Evolutionary conservation across 805 yeast genomes (phyloP).

Genomic region (Saturnispora bothae): DNA sequence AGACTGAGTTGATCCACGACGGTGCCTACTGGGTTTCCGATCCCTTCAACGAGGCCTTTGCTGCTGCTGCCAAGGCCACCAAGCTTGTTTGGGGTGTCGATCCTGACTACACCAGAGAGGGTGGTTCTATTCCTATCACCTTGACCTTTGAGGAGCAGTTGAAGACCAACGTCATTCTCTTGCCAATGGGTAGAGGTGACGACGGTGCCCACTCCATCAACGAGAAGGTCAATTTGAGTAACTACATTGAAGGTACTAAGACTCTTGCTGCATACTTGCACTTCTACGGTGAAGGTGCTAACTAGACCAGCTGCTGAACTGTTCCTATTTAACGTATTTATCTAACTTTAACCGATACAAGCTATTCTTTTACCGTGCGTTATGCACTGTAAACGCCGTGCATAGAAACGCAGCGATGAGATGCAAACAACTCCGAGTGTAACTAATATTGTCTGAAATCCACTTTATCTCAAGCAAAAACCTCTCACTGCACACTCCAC

Average conservation of each 20-base stretch:
- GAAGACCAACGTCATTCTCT: slow-evolving; percentile 73
- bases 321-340: too few relatives aligned
- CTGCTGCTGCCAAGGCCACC: slow-evolving; percentile 92
- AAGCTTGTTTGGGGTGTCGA: slow-evolving; percentile 89
- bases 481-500: too few relatives aligned
- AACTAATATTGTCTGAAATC: too few relatives aligned
- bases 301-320: too few relatives aligned
- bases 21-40: slow-evolving; percentile 96
- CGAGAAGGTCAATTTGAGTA: slow-evolving; percentile 81
- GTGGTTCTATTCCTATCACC: slow-evolving; percentile 98
- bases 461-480: too few relatives aligned
- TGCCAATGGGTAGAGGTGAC: slow-evolving; percentile 98
- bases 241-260: slow-evolving; percentile 89
- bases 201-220: slow-evolving; percentile 99
- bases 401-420: too few relatives aligned
- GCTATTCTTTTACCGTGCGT: too few relatives aligned
- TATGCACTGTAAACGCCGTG: too few relatives aligned
- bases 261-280: slow-evolving; percentile 90
- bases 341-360: too few relatives aligned
- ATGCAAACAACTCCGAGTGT: too few relatives aligned
- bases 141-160: slow-evolving; percentile 83
- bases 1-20: slow-evolving; percentile 75
- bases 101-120: slow-evolving; percentile 97
- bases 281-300: slow-evolving; percentile 35
- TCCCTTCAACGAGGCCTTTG: slow-evolving; percentile 85